These are phyloP conservation scores for Syzygium oleosum DNA, from an alignment of 345 rosid genomes.

Conservation along the genomic window DNA sequence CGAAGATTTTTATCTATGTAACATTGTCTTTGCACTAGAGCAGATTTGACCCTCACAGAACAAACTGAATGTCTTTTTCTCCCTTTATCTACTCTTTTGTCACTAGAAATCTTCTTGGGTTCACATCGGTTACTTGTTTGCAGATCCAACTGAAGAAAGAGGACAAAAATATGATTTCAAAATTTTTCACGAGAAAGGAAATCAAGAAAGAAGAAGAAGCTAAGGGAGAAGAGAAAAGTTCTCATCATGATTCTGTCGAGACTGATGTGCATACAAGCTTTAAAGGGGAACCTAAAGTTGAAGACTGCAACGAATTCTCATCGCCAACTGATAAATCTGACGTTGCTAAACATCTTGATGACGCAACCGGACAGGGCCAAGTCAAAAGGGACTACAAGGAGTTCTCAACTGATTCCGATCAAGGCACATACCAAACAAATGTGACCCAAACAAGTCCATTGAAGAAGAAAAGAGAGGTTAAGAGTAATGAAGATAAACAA, in stretches of 20 bases:
- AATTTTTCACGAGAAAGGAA: constrained; percentile 51
- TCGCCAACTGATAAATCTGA: constrained; percentile 5
- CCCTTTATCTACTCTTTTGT: neutral
- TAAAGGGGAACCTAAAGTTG: constrained; percentile 19
- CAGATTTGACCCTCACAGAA: neutral
- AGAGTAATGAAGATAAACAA: constrained; percentile 37
- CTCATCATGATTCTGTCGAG: constrained; percentile 1
- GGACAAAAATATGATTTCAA: constrained; percentile 53
- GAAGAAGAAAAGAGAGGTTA: constrained; percentile 33
- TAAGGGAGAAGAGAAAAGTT: constrained; percentile 11
- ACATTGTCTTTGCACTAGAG: neutral
- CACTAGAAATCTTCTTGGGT: neutral
- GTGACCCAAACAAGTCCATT: constrained; percentile 11
- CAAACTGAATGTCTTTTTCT: neutral
- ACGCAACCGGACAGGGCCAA: constrained; percentile 11
- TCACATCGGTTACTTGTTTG: neutral
- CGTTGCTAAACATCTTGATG: neutral
- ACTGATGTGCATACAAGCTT: neutral
- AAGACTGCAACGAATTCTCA: constrained; percentile 2
- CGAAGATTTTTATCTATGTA: neutral
- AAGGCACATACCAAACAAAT: constrained; percentile 3
- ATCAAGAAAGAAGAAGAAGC: constrained; percentile 30
- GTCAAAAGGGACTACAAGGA: constrained; percentile 36
- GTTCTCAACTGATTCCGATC: constrained; percentile 21
- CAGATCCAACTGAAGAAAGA: constrained; percentile 52